phyloP scores from a whole-genome alignment of 2,329 filamentous ascomycete genomes.

The Gnomoniopsis sp. region DNA sequence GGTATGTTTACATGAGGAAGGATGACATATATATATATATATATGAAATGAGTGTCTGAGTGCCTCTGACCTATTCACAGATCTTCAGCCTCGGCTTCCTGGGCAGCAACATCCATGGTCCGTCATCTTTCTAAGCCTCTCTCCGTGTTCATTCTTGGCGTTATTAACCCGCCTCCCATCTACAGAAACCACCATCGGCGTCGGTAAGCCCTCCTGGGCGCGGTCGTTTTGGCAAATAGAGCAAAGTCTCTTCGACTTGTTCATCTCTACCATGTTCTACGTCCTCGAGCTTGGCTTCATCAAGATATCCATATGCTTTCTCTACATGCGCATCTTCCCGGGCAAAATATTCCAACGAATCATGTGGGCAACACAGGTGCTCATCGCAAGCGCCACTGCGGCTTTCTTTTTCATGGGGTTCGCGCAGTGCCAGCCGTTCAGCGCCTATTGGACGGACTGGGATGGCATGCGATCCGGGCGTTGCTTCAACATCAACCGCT shows the following conservation, averaged over 20 bases:
- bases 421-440: neutral
- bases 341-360: neutral
- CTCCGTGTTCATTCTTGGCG: no score
- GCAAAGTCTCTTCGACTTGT: neutral
- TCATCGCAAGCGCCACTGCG: neutral
- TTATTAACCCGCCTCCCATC: neutral
- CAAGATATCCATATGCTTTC: conserved; percentile 10
- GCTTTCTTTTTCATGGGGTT: neutral
- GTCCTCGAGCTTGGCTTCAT: neutral
- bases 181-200: neutral
- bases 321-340: conserved; percentile 2
- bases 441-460: neutral
- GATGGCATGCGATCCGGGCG: neutral
- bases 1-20: neutral
- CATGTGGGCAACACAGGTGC: neutral
- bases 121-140: no score
- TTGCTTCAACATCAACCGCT: conserved; percentile 3
- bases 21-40: neutral
- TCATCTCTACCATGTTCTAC: neutral
- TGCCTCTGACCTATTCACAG: neutral
- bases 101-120: no score
- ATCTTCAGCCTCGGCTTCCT: no score
- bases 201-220: neutral
- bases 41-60: neutral
- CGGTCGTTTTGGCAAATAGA: neutral